phyloP scores from a whole-genome alignment of 768 basidiomycete genomes.

The Fomitopsis pulvina region DNA sequence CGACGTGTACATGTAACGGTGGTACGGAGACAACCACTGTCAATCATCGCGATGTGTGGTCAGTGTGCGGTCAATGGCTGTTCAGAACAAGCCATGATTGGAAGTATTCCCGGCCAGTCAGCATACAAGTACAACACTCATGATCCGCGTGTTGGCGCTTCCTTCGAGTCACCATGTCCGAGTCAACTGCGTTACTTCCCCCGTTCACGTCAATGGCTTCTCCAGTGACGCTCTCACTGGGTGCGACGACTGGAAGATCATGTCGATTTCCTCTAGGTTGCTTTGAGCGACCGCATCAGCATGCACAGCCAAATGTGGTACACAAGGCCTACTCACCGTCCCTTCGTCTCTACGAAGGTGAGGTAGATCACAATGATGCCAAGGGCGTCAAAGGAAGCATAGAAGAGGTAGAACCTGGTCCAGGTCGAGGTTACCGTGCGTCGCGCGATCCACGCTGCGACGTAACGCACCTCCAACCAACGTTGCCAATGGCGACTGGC shows the following conservation, averaged over 20 bases:
- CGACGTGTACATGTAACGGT: too few species aligned
- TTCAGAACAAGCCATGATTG: background rate
- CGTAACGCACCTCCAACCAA: constrained; percentile 35
- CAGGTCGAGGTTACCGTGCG: background rate
- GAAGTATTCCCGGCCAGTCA: background rate
- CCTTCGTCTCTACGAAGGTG: constrained; percentile 63
- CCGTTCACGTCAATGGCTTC: background rate
- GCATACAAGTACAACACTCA: background rate
- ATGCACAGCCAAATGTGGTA: background rate
- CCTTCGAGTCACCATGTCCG: background rate
- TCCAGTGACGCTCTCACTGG: constrained; percentile 10
- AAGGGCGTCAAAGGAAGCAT: constrained; percentile 55
- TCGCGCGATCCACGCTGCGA: constrained; percentile 4
- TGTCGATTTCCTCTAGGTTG: constrained; percentile 16
- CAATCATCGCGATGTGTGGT: too few species aligned
- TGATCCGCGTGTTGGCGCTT: background rate
- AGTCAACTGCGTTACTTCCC: background rate
- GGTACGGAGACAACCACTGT: too few species aligned
- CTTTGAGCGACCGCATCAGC: background rate
- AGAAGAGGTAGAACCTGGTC: constrained; percentile 33
- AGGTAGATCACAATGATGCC: constrained; percentile 51
- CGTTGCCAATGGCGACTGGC: constrained; percentile 55
- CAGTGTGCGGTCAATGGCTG: too few species aligned
- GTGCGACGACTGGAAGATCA: constrained; percentile 13
- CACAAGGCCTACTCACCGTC: constrained; percentile 30